Base-by-base conservation (phyloP, 75 land plant species). In the Adiantum capillusveneris region DNA sequence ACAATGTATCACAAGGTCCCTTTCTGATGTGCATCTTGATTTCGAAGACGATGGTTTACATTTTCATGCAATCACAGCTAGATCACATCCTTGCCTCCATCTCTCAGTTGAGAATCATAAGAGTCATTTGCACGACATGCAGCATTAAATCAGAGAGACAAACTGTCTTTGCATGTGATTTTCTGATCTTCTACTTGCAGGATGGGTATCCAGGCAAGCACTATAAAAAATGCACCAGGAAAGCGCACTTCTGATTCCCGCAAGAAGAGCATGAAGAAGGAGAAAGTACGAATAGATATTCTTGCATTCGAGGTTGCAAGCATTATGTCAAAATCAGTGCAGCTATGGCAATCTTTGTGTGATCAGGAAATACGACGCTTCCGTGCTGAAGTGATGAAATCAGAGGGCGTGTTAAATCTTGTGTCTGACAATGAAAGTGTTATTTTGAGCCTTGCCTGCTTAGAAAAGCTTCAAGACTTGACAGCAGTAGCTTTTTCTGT, bases 221-320 rank as follows among this genome's bases (percentile, higher is more conserved):
- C 57, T 11, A 54, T 6, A 1, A 24, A 26, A 3, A 2, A 3
- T 46, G 2, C 22, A 18, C 12, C 12, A 2, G 22, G 50, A 3
- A 46, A 46, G 50, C 22, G 6, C 2, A 18, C 50, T n/a, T 46
- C 50, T 16, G 37, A 36, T 52, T 62, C 70, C 11, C 59, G 60
- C 24, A 73, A 65, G 68, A 56, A 61, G 57, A 51, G 67, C 6
- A 42, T 59, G 34, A 51, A 59, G 59, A 11, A 1, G 34, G 53
- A 59, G 62, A 51, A 68, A 56, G 51, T 54, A 11, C 75, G 37
- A 16, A 78, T 95, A 17, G 96, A 84, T 9, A 87, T 95, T 25
- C 83, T 95, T 24, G 89, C 93, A 20, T 95, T 95, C 53, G 99
- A 95, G 65, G 89, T 87, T 1, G 92, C 93, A n/a, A 90, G 77